Conservation (phyloP, 768 basidiomycete species). For the Boletus patriciae region DNA sequence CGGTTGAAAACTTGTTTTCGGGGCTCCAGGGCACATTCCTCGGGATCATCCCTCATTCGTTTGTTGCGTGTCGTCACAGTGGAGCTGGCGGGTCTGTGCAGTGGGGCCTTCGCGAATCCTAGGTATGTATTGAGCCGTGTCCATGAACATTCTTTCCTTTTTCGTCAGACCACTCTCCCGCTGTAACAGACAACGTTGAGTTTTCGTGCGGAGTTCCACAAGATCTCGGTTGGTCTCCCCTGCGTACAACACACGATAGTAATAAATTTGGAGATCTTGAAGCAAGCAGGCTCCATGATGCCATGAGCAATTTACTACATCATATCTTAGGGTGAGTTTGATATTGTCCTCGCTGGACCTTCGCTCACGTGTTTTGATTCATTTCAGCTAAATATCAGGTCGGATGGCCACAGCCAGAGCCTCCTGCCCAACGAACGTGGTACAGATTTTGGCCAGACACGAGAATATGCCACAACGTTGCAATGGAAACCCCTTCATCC, state of each 20-base stretch:
- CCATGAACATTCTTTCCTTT: no score
- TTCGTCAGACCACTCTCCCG: no score
- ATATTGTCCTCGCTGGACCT: conserved; percentile 14
- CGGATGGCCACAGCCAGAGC: conserved; percentile 19
- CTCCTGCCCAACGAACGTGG: conserved; percentile 16
- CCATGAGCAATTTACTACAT: conserved; percentile 8
- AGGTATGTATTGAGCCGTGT: no score
- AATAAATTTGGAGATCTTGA: conserved; percentile 3
- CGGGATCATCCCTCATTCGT: no score
- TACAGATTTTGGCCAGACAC: conserved; percentile 15
- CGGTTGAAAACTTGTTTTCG: no score
- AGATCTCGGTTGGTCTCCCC: conserved; percentile 2
- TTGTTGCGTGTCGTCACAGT: no score
- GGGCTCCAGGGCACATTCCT: no score
- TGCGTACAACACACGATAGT: conserved; percentile 5
- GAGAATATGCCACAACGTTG: conserved; percentile 26
- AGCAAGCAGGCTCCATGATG: conserved; percentile 11
- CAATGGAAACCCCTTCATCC: conserved; percentile 18
- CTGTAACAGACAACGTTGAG: conserved; percentile 14
- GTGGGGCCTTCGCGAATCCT: no score
- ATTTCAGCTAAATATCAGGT: conserved; percentile 7
- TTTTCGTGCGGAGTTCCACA: conserved; percentile 3
- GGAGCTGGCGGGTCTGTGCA: no score
- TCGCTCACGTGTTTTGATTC: conserved; percentile 15
- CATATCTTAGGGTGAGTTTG: conserved; percentile 11